Conservation (phyloP, 2,329 filamentous ascomycete species). For the Zarea fungicola region DNA sequence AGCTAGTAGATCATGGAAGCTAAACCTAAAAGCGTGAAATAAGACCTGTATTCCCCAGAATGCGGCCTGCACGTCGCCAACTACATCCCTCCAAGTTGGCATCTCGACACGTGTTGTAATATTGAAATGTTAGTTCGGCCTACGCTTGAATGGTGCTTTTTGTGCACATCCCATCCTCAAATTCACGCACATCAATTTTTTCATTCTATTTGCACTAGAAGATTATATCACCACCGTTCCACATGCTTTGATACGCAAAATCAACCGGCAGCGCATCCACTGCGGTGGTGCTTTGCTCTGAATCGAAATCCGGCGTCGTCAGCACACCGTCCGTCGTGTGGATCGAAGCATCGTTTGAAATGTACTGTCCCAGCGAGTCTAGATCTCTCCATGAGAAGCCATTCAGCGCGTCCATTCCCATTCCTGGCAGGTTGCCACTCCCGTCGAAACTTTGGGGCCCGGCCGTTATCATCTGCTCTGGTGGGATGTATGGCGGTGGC, state of each 20-base stretch:
- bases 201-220: not conserved
- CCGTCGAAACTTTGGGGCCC: conserved; percentile 13
- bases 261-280: conserved; percentile 11
- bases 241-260: conserved; percentile 14
- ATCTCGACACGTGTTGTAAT: too few relatives aligned
- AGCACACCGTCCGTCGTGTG: conserved; percentile 22
- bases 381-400: conserved; percentile 60
- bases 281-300: conserved; percentile 19
- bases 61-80: too few relatives aligned
- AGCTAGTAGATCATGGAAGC: too few relatives aligned
- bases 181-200: too few relatives aligned
- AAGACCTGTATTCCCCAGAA: too few relatives aligned
- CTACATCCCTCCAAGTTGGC: too few relatives aligned
- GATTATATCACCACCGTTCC: conserved; percentile 14
- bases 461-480: conserved; percentile 18
- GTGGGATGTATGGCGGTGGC: conserved; percentile 23
- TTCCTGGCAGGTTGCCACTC: conserved; percentile 24
- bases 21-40: too few relatives aligned
- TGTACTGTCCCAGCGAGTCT: conserved; percentile 53
- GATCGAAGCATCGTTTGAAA: conserved; percentile 22
- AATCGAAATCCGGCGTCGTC: conserved; percentile 22
- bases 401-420: conserved; percentile 41
- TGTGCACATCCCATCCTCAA: too few relatives aligned
- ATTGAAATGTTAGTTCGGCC: too few relatives aligned
- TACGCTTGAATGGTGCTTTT: not conserved